Conservation (phyloP, 345 rosid genomes). For the Brassica juncea region DNA sequence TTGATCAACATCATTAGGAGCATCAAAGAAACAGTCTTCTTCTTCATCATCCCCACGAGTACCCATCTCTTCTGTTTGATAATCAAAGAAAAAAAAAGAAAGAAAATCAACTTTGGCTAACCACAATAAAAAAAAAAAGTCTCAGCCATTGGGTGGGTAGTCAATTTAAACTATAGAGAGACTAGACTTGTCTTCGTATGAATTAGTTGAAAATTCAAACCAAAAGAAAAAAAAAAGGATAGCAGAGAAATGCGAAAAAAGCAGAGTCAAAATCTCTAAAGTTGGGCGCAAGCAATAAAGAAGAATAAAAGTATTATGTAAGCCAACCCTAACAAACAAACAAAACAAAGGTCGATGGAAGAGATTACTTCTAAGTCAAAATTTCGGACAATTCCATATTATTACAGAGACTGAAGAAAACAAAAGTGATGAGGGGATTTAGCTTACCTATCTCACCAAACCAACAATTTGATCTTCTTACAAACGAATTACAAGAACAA, state of each 20-base stretch:
- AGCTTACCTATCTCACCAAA: slow-evolving; percentile 23
- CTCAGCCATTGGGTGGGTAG: neutral
- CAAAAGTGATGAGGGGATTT: neutral
- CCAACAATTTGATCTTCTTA: neutral
- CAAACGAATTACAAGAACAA: neutral
- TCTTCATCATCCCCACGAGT: slow-evolving; percentile 52
- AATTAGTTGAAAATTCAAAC: slow-evolving; percentile 49
- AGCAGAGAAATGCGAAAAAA: neutral
- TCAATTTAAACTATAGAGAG: slow-evolving; percentile 35
- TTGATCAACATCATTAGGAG: slow-evolving; percentile 42
- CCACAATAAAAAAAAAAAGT: slow-evolving; percentile 13
- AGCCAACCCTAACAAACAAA: neutral
- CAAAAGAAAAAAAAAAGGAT: slow-evolving; percentile 15
- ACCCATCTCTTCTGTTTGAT: slow-evolving; percentile 45
- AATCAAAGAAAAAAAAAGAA: neutral
- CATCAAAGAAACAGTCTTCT: slow-evolving; percentile 67
- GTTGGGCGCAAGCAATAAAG: neutral
- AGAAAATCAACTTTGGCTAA: slow-evolving; percentile 36
- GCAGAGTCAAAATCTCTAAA: slow-evolving; percentile 15
- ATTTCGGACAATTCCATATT: neutral
- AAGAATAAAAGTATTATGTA: neutral
- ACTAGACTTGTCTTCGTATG: neutral
- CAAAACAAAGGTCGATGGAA: slow-evolving; percentile 5
- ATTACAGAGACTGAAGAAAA: neutral
- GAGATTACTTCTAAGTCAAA: slow-evolving; percentile 27